Evolutionary conservation across 768 basidiomycete species (phyloP), one percentile per base, ranked within the genome.

Genomic region (Holtermannia corniformis): DNA sequence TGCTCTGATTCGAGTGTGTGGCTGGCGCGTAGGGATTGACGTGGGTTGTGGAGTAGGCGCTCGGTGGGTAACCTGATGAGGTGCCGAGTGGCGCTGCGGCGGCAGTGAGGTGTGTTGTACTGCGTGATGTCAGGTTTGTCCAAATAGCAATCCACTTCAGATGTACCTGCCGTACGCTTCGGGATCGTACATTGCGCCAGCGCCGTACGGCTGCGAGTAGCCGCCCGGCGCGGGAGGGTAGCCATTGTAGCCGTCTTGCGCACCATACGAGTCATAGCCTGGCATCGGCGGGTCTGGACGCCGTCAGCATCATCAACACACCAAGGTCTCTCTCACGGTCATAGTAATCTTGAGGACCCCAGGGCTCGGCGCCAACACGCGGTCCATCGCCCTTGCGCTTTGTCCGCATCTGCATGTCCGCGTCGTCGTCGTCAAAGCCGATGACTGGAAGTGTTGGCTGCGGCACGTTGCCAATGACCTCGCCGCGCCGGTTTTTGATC

Each of bases 371-470:
- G 12, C 49, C 57, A 7, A 24, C 27, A 40, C 50, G 26, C n/a
- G n/a, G n/a, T n/a, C 37, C 44, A 4, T 26, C 41, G 5, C 41
- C 47, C 27, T 28, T 54, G 27, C 44, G 46, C 52, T 46, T 44
- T 13, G 19, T 28, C n/a, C 47, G 54, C 51, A 46, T 51, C 41
- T 55, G 32, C 55, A 60, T 41, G 21, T 56, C 58, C 42, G 76
- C 64, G 59, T 85, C 83, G 26, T 74, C 73, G 58, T 91, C 86
- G 51, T 92, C 85, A 44, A 95, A 78, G n/a, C 81, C 83, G 47
- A 99, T 78, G 58, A 86, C 87, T 13, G 95, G 95, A 27, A 97
- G 79, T 7, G 95, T 99, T 1, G 95, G 95, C 73, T 95, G 90
- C 19, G 90, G 88, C 4, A 89, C 78, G 10, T 83, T 84, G 61